phyloP scores from a whole-genome alignment of 257 asterid species.

The Solanum peruvianum region DNA sequence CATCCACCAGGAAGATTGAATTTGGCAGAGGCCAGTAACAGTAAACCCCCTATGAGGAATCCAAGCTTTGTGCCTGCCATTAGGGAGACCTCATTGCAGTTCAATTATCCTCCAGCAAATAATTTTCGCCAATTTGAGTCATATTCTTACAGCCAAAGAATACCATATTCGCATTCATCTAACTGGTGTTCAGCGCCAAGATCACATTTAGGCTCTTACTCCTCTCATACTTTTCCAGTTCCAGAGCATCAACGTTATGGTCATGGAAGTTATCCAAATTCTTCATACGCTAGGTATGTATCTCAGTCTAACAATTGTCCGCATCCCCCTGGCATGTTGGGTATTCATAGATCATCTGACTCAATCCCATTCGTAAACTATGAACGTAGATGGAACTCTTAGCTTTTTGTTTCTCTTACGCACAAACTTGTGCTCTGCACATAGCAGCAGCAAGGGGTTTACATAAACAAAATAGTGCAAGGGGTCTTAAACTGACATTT shows the following conservation, averaged over 20 bases:
- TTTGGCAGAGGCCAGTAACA: conserved; percentile 4
- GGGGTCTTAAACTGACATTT: not conserved
- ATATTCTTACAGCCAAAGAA: conserved; percentile 2
- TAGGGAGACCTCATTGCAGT: conserved; percentile 10
- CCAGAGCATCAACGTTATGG: not conserved
- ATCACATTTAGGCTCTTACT: conserved; percentile 4
- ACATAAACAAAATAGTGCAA: not conserved
- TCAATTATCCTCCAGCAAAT: conserved; percentile 4
- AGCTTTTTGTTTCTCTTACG: not conserved
- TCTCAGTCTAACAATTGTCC: not conserved
- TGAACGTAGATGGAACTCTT: not conserved
- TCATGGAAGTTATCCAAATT: conserved; percentile 5
- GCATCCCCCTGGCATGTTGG: conserved; percentile 5
- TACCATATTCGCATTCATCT: not conserved
- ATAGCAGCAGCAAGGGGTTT: not conserved
- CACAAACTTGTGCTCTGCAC: not conserved
- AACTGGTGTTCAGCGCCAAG: conserved; percentile 5
- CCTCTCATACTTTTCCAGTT: not conserved
- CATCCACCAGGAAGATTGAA: conserved; percentile 3
- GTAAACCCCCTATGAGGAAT: conserved; percentile 9
- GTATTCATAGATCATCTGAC: not conserved
- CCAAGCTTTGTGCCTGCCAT: conserved; percentile 4
- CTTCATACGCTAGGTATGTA: conserved; percentile 8
- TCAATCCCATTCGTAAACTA: not conserved
- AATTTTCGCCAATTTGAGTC: conserved; percentile 3